Base-by-base conservation (phyloP, 768 basidiomycete species). In the Pleurotus eryngii region DNA sequence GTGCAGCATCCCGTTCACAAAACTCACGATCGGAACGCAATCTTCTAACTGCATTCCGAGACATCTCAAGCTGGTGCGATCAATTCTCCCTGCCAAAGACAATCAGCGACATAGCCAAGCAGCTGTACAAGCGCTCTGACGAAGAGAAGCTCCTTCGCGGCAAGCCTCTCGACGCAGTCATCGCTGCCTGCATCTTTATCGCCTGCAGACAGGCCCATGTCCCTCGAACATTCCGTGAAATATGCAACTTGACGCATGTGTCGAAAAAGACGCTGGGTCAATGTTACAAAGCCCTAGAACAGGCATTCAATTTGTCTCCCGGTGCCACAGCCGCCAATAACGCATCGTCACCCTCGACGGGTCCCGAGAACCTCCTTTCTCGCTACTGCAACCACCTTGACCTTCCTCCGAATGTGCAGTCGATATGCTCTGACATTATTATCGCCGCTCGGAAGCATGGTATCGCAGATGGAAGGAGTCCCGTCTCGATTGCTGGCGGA, bases 401-500 rank as follows among this genome's bases (percentile, higher is more conserved):
- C 63, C 78, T 97, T 35, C 88, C 91, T 1, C 76, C 89, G 35
- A 89, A 84, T 59, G 81, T 96, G 57, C 91, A 95, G 70, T 80
- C 86, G 22, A 90, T 92, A 40, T 92, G 90, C 67, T 77, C 83
- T 17, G 89, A 94, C 60, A 88, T 95, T 68, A 92, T 94, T 60
- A 70, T 88, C 56, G 83, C 84, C 27, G 90, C 91, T 12, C 83
- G 92, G 53, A 81, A 89, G 60, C 81, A 89, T 62, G 92, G 92
- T 43, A 89, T 96, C 60, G 94, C 95, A 35, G 94, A 95, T 67
- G 97, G 97, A 22, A 80, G 97, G 60, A 92, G 87, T 65, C 96
- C 96, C 1, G 91, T 98, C 51, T 97, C 97, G n/a, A 95, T 99
- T 63, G 97, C 96, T n/a, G 92, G 93, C 42, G 94, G 92, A 40